phyloP scores from a whole-genome alignment of 2,329 filamentous ascomycete species.

The Aspergillaceae sp. region DNA sequence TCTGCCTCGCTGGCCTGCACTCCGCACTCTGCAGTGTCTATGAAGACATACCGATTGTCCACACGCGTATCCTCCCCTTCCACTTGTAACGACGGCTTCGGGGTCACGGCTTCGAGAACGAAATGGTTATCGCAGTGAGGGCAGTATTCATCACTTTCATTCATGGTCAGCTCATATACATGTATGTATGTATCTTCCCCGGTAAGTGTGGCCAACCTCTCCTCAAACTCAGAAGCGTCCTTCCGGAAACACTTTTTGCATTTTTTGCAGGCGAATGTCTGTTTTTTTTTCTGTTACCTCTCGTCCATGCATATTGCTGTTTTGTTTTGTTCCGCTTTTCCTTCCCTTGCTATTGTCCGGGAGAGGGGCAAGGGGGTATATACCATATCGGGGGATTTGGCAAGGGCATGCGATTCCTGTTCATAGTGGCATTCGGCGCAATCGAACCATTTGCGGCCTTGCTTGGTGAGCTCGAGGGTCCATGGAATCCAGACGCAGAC shows the following conservation, averaged over 20 bases:
- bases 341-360: too few relatives aligned
- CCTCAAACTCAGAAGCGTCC: slow-evolving; percentile 83
- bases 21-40: background rate
- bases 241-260: slow-evolving; percentile 98
- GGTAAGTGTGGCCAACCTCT: slow-evolving; percentile 34
- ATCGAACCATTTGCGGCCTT: slow-evolving; percentile 93
- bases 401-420: slow-evolving; percentile 64
- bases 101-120: slow-evolving; percentile 77
- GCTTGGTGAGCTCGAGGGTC: too few relatives aligned
- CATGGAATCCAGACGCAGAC: too few relatives aligned
- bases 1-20: background rate
- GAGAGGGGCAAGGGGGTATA: slow-evolving; percentile 1
- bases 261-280: slow-evolving; percentile 86
- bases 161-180: too few relatives aligned
- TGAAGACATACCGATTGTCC: slow-evolving; percentile 52
- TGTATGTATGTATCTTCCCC: too few relatives aligned
- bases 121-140: slow-evolving; percentile 99
- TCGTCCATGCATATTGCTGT: background rate
- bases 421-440: slow-evolving; percentile 91
- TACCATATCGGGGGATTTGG: slow-evolving; percentile 74
- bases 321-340: too few relatives aligned
- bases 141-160: slow-evolving; percentile 80
- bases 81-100: slow-evolving; percentile 72
- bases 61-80: slow-evolving; percentile 85
- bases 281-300: slow-evolving; percentile 22